Evolutionary conservation across 371 early-diverging fungal species (phyloP).

Genomic region (Haplosporangium sp.): DNA sequence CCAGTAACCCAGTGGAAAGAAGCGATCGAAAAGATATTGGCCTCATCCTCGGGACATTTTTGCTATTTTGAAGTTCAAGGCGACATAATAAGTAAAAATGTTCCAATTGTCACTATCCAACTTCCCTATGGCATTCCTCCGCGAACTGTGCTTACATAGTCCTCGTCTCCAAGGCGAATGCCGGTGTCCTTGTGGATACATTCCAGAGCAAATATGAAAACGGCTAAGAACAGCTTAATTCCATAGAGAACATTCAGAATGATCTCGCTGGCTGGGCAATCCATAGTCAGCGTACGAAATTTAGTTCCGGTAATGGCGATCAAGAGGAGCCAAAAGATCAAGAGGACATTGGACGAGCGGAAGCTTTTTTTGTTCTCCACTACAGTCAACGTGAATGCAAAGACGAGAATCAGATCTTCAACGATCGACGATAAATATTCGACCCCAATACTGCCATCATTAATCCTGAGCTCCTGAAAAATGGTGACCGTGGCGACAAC

Average conservation of each 20-base stretch:
- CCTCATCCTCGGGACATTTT: conserved; percentile 79
- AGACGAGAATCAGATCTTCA: conserved; percentile 20
- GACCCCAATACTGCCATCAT: conserved; percentile 20
- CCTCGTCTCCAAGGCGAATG: conserved; percentile 36
- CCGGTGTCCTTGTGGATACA: conserved; percentile 36
- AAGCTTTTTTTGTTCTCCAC: conserved; percentile 78
- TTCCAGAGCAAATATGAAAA: conserved; percentile 38
- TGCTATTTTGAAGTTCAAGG: conserved; percentile 14
- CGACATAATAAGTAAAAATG: background rate
- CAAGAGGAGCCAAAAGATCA: conserved; percentile 84
- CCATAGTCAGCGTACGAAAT: conserved; percentile 69
- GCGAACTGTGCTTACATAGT: conserved; percentile 16
- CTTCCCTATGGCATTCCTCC: background rate
- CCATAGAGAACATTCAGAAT: conserved; percentile 59
- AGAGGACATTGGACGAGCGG: conserved; percentile 74
- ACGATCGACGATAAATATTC: conserved; percentile 30
- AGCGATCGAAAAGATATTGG: conserved; percentile 87
- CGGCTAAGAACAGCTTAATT: conserved; percentile 10
- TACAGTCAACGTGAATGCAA: conserved; percentile 62
- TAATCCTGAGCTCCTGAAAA: conserved; percentile 11
- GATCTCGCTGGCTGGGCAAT: conserved; percentile 66
- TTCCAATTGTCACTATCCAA: background rate
- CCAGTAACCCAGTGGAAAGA: conserved; percentile 94
- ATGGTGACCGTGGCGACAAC: conserved; percentile 11
- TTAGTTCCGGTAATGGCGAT: conserved; percentile 60